A percentile compares a stretch with the other conserved stretches of the same genome.
phyloP scores from a whole-genome alignment of 2,329 filamentous ascomycete species.

The Fusarium sp. region DNA sequence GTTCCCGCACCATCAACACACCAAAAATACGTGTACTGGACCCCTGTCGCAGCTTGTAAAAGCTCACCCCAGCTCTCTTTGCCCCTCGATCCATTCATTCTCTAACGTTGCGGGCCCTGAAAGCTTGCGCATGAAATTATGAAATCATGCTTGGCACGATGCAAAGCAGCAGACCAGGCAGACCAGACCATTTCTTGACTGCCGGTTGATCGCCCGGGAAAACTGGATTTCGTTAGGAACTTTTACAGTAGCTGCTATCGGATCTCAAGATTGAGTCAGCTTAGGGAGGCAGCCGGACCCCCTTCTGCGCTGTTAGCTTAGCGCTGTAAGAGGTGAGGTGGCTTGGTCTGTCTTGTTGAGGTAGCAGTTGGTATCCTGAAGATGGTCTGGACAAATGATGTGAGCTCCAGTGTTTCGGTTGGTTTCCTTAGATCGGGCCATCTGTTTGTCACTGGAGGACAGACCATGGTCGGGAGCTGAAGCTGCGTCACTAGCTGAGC shows the following conservation, averaged over 20 bases:
- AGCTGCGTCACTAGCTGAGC: slow-evolving; percentile 41
- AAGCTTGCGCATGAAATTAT: slow-evolving; percentile 43
- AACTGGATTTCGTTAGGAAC: slow-evolving; percentile 18
- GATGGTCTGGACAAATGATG: slow-evolving; percentile 17
- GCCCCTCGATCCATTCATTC: slow-evolving; percentile 33
- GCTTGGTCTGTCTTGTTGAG: slow-evolving; percentile 19
- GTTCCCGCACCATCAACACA: slow-evolving; percentile 4
- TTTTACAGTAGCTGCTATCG: slow-evolving; percentile 3
- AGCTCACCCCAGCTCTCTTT: slow-evolving; percentile 32
- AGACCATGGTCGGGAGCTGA: slow-evolving; percentile 35
- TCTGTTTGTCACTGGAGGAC: slow-evolving; percentile 21
- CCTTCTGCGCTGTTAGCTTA: slow-evolving; percentile 25
- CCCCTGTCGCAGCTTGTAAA: slow-evolving; percentile 31
- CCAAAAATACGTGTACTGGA: slow-evolving; percentile 27
- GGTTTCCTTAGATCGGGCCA: slow-evolving; percentile 27
- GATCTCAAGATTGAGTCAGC: slow-evolving; percentile 13
- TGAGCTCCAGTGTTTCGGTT: slow-evolving; percentile 24
- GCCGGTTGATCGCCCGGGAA: slow-evolving; percentile 19
- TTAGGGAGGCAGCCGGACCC: slow-evolving; percentile 29
- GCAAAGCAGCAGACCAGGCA: slow-evolving; percentile 15
- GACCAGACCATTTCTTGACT: slow-evolving; percentile 17
- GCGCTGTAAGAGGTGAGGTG: slow-evolving; percentile 24
- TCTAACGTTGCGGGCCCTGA: slow-evolving; percentile 30
- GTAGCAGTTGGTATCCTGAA: slow-evolving; percentile 22
- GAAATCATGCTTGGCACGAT: slow-evolving; percentile 43